A percentile compares a stretch with the other conserved stretches of the same genome.
phyloP scores from a whole-genome alignment of 495 filamentous ascomycete genomes.

The Hypoxylon fuscum region DNA sequence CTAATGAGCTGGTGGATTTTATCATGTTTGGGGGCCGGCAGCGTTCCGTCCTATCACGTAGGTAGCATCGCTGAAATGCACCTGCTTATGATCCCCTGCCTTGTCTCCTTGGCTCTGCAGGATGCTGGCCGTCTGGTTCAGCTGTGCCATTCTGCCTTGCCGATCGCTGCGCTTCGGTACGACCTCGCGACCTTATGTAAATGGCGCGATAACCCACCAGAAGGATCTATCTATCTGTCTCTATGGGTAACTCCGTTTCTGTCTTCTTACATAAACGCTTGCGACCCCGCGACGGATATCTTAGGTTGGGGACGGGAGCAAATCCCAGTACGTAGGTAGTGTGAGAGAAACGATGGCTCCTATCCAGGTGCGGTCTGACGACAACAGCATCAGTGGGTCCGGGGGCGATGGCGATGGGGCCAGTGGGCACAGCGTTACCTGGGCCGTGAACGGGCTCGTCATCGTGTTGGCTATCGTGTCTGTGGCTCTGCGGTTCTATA shows the following conservation, averaged over 20 bases:
- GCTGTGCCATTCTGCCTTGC: too few species aligned
- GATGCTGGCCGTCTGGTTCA: too few species aligned
- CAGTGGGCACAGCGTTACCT: slow-evolving; percentile 1
- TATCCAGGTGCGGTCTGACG: not conserved
- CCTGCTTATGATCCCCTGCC: too few species aligned
- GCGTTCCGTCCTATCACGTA: too few species aligned
- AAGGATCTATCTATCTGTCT: not conserved
- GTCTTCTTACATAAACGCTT: not conserved
- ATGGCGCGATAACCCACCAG: not conserved
- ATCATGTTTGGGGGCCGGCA: too few species aligned
- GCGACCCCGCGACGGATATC: not conserved
- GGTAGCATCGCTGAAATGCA: too few species aligned
- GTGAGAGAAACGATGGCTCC: slow-evolving; percentile 21
- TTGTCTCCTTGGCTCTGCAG: too few species aligned
- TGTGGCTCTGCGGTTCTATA: slow-evolving; percentile 42
- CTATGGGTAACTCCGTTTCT: not conserved
- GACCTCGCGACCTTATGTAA: not conserved
- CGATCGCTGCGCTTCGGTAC: too few species aligned
- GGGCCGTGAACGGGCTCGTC: slow-evolving; percentile 28
- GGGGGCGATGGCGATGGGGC: not conserved
- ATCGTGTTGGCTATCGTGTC: slow-evolving; percentile 29
- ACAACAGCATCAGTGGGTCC: too few species aligned
- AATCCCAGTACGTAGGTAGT: too few species aligned
- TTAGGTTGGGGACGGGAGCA: too few species aligned
- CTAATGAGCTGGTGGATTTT: too few species aligned